Evolutionary conservation across 495 filamentous ascomycete genomes (phyloP).

Genomic region (Tetracladium marchalianum): DNA sequence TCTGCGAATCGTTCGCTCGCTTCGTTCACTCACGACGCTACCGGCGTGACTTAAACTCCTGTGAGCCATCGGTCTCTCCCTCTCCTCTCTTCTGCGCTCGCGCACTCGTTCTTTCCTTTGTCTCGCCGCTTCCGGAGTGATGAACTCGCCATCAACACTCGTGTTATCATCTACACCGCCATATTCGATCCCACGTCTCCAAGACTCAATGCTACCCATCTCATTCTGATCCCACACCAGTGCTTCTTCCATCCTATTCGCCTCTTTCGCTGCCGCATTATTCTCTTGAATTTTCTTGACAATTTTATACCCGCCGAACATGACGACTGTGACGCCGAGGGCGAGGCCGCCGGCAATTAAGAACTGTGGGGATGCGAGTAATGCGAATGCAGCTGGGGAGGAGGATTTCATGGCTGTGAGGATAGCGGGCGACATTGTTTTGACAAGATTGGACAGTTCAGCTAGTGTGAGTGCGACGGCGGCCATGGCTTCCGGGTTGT

Average conservation of each 20-base stretch:
- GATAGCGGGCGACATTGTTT: conserved; percentile 78
- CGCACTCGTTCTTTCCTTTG: conserved; percentile 32
- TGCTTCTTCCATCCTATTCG: conserved; percentile 42
- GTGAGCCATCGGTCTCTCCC: conserved; percentile 6
- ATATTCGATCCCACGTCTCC: conserved; percentile 72
- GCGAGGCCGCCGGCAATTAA: conserved; percentile 84
- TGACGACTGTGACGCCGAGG: conserved; percentile 82
- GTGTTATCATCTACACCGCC: conserved; percentile 38
- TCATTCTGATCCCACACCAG: conserved; percentile 43
- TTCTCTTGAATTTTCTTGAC: conserved; percentile 64
- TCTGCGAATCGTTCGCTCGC: conserved; percentile 19
- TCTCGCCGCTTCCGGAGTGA: conserved; percentile 65
- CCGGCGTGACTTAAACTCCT: conserved; percentile 8
- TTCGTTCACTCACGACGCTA: conserved; percentile 25
- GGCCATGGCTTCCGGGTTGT: conserved; percentile 86
- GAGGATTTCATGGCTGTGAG: conserved; percentile 63
- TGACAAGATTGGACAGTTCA: conserved; percentile 72
- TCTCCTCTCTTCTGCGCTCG: conserved; percentile 22
- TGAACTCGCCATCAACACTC: conserved; percentile 76
- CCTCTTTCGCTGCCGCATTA: conserved; percentile 33
- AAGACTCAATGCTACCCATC: conserved; percentile 53
- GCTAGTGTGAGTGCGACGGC: conserved; percentile 89
- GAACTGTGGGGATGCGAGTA: conserved; percentile 87
- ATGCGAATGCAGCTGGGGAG: conserved; percentile 73
- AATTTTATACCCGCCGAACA: conserved; percentile 94